A percentile compares a stretch with the other conserved stretches of the same genome.
Conservation (phyloP, 2,329 filamentous ascomycete species). For the Rugonectria rugulosa region DNA sequence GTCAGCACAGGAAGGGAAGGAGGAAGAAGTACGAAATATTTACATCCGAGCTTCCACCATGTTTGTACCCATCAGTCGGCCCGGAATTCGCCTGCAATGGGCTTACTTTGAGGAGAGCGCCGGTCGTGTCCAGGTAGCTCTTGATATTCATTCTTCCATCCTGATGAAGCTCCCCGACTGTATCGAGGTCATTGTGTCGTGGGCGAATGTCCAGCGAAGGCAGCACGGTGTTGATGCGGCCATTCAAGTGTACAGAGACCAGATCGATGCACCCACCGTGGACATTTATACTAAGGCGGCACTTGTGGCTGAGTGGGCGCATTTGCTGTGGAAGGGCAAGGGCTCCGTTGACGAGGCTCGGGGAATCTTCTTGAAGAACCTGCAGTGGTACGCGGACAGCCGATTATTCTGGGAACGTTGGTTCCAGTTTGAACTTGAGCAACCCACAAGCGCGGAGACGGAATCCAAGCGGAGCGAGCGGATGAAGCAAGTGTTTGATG, state of each 20-base stretch:
- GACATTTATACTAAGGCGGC: slow-evolving; percentile 85
- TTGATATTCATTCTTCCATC: slow-evolving; percentile 85
- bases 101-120: slow-evolving; percentile 93
- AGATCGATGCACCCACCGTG: slow-evolving; percentile 76
- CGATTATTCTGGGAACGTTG: slow-evolving; percentile 90
- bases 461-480: slow-evolving; percentile 73
- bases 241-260: slow-evolving; percentile 80
- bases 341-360: slow-evolving; percentile 82
- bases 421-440: slow-evolving; percentile 86
- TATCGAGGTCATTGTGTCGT: slow-evolving; percentile 85
- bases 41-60: slow-evolving; percentile 86
- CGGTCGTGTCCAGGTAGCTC: slow-evolving; percentile 77
- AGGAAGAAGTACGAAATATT: slow-evolving; percentile 90
- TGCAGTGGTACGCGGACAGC: slow-evolving; percentile 85
- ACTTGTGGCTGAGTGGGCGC: slow-evolving; percentile 87
- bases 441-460: slow-evolving; percentile 71
- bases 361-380: slow-evolving; percentile 81
- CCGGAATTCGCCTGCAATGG: slow-evolving; percentile 86
- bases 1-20: slow-evolving; percentile 78
- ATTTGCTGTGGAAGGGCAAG: slow-evolving; percentile 86
- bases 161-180: slow-evolving; percentile 79
- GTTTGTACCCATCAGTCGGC: slow-evolving; percentile 86
- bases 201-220: slow-evolving; percentile 85
- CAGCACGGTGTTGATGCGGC: slow-evolving; percentile 85
- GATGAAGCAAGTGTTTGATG: slow-evolving; percentile 82